Evolutionary conservation across 768 basidiomycete genomes (phyloP).

Genomic region (Pleurotus cornucopiae): DNA sequence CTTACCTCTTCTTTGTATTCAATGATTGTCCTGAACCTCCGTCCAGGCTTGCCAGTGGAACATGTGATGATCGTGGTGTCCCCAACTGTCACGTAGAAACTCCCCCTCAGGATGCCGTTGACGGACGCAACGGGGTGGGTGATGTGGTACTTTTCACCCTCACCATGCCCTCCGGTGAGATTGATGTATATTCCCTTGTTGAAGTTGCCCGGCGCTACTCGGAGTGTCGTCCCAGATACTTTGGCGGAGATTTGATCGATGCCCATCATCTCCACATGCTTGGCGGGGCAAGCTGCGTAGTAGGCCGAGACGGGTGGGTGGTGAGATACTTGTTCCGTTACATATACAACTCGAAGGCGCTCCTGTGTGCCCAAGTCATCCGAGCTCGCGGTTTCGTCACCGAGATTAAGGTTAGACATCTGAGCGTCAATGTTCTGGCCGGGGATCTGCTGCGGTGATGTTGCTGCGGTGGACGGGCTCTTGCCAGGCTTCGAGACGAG

Average conservation of each 20-base stretch:
- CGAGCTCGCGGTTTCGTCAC: slow-evolving; percentile 19
- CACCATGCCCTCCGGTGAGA: slow-evolving; percentile 68
- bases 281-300: slow-evolving; percentile 71
- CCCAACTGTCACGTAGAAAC: slow-evolving; percentile 84
- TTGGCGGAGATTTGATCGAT: slow-evolving; percentile 93
- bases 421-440: slow-evolving; percentile 46
- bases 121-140: slow-evolving; percentile 88
- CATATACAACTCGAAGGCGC: slow-evolving; percentile 59
- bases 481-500: slow-evolving; percentile 44
- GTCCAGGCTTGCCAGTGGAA: slow-evolving; percentile 56
- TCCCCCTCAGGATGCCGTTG: slow-evolving; percentile 88
- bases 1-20: slow-evolving; percentile 96
- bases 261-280: slow-evolving; percentile 67
- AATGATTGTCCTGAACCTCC: slow-evolving; percentile 74
- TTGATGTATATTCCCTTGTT: slow-evolving; percentile 89
- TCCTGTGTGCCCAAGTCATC: slow-evolving; percentile 12
- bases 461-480: slow-evolving; percentile 53
- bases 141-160: slow-evolving; percentile 81
- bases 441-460: slow-evolving; percentile 39
- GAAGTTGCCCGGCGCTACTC: slow-evolving; percentile 74
- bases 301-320: slow-evolving; percentile 94
- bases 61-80: slow-evolving; percentile 83
- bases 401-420: slow-evolving; percentile 60
- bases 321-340: slow-evolving; percentile 95
- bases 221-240: slow-evolving; percentile 82